Percentiles rank a stretch among this genome's conserved stretches.
These are phyloP conservation scores for Xylaria flabelliformis DNA, from an alignment of 495 filamentous ascomycete species.

Conservation along the genomic window DNA sequence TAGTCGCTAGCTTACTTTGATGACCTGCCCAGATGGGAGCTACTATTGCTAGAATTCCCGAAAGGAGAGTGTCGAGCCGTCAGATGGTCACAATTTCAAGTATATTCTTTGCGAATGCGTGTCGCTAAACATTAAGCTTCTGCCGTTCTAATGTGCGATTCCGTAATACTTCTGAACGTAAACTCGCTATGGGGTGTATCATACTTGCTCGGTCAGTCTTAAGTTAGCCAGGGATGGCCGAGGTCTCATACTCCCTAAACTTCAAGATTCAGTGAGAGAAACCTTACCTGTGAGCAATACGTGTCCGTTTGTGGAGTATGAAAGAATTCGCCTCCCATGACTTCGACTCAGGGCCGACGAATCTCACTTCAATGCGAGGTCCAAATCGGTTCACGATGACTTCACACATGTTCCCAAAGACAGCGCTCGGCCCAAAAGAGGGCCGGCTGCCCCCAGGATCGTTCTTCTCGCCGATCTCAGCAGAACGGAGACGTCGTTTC, in stretches of 20 bases:
- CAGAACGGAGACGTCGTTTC: slow-evolving; percentile 21
- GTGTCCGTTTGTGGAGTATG: background rate
- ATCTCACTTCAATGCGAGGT: background rate
- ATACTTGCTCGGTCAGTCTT: background rate
- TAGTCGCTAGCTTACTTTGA: background rate
- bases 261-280: background rate
- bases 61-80: background rate
- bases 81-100: background rate
- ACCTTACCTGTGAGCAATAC: slow-evolving; percentile 4
- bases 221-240: slow-evolving; percentile 9
- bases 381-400: slow-evolving; percentile 10
- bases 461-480: slow-evolving; percentile 6
- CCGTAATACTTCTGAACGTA: background rate
- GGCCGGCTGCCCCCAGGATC: slow-evolving; percentile 20
- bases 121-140: background rate
- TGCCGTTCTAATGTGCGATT: background rate
- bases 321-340: background rate
- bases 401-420: background rate
- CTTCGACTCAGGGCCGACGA: background rate
- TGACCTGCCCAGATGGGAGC: slow-evolving; percentile 7
- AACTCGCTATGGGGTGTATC: slow-evolving; percentile 4
- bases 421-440: slow-evolving; percentile 23
- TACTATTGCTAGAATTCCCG: background rate
- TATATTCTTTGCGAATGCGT: background rate
- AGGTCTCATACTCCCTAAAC: background rate